phyloP scores from a whole-genome alignment of 2,329 filamentous ascomycete species.

The Monosporascus ibericus region DNA sequence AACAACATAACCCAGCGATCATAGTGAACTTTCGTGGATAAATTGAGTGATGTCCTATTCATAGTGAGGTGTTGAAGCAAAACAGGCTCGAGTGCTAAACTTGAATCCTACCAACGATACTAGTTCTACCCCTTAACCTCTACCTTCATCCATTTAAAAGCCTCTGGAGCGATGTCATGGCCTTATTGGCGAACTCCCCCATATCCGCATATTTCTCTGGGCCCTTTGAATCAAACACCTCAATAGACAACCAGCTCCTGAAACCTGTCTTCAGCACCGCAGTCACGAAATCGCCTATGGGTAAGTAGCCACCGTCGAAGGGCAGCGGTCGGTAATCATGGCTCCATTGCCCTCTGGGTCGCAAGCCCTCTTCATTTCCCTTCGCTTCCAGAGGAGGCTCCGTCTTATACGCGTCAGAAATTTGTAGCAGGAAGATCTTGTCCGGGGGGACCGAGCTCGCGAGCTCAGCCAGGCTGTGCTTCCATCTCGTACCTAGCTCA shows the following conservation, averaged over 20 bases:
- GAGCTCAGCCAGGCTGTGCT: conserved; percentile 50
- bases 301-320: conserved; percentile 65
- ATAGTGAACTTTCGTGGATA: too few relatives aligned
- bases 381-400: conserved; percentile 46
- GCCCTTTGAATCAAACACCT: conserved; percentile 60
- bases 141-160: conserved; percentile 21
- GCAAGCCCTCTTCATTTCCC: conserved; percentile 43
- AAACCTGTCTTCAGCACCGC: conserved; percentile 65
- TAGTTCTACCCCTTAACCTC: neutral
- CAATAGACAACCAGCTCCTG: conserved; percentile 60
- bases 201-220: conserved; percentile 41
- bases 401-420: conserved; percentile 67
- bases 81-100: too few relatives aligned
- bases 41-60: too few relatives aligned
- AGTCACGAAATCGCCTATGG: conserved; percentile 56
- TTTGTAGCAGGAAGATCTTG: conserved; percentile 70
- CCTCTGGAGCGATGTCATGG: conserved; percentile 40
- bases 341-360: conserved; percentile 64
- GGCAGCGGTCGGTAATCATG: conserved; percentile 64
- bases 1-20: too few relatives aligned
- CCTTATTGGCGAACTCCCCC: conserved; percentile 41
- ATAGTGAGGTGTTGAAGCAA: too few relatives aligned
- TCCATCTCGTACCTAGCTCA: conserved; percentile 45
- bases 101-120: neutral
- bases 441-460: conserved; percentile 52